Conservation (phyloP, 768 basidiomycete species). For the Neoboletus magnificus region DNA sequence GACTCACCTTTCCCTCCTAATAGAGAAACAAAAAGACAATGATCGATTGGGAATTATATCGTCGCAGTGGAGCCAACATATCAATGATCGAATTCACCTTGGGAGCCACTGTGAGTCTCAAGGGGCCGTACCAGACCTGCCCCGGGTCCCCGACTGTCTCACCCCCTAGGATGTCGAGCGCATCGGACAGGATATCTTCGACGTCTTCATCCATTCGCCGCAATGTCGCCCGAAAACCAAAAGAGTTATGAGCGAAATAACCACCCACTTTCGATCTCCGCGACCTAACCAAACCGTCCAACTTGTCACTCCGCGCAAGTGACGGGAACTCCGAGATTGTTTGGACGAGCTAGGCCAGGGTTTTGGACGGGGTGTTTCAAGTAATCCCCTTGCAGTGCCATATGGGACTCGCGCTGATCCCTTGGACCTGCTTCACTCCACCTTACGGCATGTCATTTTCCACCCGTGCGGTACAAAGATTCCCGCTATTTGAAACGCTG, state of each 20-base stretch:
- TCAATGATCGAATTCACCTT: slow-evolving; percentile 41
- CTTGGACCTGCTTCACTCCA: not conserved
- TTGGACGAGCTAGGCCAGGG: not conserved
- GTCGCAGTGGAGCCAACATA: not conserved
- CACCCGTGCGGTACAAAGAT: not conserved
- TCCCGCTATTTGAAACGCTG: not conserved
- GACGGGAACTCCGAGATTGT: slow-evolving; percentile 1
- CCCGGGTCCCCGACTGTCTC: slow-evolving; percentile 42
- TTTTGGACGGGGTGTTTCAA: not conserved
- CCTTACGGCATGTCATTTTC: slow-evolving; percentile 15
- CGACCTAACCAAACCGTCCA: slow-evolving; percentile 2
- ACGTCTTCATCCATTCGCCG: slow-evolving; percentile 7
- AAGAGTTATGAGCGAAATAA: not conserved
- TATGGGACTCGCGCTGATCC: not conserved
- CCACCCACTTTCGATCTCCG: slow-evolving; percentile 21
- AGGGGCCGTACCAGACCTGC: slow-evolving; percentile 50
- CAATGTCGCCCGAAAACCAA: not conserved
- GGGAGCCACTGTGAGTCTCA: slow-evolving; percentile 52
- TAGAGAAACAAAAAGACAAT: not conserved
- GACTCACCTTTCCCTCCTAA: slow-evolving; percentile 59
- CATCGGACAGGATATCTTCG: slow-evolving; percentile 55
- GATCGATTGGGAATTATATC: not conserved
- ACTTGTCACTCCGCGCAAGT: slow-evolving; percentile 11
- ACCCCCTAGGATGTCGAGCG: slow-evolving; percentile 50
- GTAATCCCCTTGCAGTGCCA: not conserved